phyloP scores from a whole-genome alignment of 257 asterid species.

The Cruciata laevipes region DNA sequence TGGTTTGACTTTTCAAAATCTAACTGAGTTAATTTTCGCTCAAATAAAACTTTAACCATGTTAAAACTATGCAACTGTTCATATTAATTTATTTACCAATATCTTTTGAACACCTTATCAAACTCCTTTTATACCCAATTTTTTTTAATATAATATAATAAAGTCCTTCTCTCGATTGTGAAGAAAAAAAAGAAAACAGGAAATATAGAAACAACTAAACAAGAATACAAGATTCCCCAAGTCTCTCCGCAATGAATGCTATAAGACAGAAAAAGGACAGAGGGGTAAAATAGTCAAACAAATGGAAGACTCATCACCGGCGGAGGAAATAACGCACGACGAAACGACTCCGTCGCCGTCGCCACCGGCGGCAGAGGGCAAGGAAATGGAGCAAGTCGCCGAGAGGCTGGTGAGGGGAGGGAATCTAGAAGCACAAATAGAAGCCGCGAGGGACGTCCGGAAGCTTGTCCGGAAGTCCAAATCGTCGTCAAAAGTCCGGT shows the following conservation, averaged over 20 bases:
- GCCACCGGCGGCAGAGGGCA: slow-evolving; percentile 23
- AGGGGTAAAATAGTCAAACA: slow-evolving; percentile 11
- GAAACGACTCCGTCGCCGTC: background rate
- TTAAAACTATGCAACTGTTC: too few relatives aligned
- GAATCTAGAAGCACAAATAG: slow-evolving; percentile 52
- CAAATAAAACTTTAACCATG: too few relatives aligned
- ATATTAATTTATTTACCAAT: too few relatives aligned
- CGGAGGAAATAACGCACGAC: slow-evolving; percentile 8
- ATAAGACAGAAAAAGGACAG: background rate
- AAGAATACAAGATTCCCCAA: background rate
- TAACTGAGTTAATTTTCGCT: too few relatives aligned
- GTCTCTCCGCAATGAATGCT: background rate
- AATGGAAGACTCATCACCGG: slow-evolving; percentile 11
- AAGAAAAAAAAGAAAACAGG: too few relatives aligned
- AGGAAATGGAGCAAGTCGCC: slow-evolving; percentile 55
- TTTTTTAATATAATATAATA: too few relatives aligned
- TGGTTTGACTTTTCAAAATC: too few relatives aligned
- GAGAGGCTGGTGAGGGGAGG: slow-evolving; percentile 51
- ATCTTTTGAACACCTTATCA: too few relatives aligned
- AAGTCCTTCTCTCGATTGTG: too few relatives aligned
- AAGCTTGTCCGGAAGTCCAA: slow-evolving; percentile 61
- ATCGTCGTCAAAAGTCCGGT: slow-evolving; percentile 57
- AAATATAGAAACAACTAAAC: background rate
- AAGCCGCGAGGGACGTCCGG: slow-evolving; percentile 77
- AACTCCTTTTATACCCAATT: too few relatives aligned